phyloP scores from a whole-genome alignment of 495 filamentous ascomycete species.

The Parmelia sp. region DNA sequence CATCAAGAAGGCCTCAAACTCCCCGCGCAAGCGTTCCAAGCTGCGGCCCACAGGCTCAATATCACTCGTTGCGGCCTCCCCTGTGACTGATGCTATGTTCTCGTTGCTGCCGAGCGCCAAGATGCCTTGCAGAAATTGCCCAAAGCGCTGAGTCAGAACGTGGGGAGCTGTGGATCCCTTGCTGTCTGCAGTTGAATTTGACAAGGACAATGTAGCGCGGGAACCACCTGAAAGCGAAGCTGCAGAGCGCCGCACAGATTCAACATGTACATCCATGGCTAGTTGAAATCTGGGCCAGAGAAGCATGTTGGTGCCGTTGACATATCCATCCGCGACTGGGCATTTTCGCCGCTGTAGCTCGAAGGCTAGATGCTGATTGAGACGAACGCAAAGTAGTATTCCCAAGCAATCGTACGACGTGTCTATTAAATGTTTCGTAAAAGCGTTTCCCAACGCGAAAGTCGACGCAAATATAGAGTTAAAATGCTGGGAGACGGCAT shows the following conservation, averaged over 20 bases:
- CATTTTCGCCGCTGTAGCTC: slow-evolving; percentile 86
- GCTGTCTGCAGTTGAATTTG: slow-evolving; percentile 47
- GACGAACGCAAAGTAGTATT: slow-evolving; percentile 78
- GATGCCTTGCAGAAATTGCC: slow-evolving; percentile 79
- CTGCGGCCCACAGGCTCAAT: slow-evolving; percentile 86
- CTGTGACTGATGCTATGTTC: slow-evolving; percentile 5
- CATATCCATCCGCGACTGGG: slow-evolving; percentile 80
- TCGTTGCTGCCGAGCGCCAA: slow-evolving; percentile 68
- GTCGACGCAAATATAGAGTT: slow-evolving; percentile 77
- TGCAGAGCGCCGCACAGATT: slow-evolving; percentile 63
- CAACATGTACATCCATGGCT: slow-evolving; percentile 87
- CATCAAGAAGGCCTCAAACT: slow-evolving; percentile 70
- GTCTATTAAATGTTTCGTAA: slow-evolving; percentile 71
- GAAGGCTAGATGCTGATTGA: slow-evolving; percentile 90
- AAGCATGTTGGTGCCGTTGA: slow-evolving; percentile 91
- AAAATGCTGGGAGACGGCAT: slow-evolving; percentile 59
- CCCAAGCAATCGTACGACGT: slow-evolving; percentile 78
- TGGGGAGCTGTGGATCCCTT: slow-evolving; percentile 82
- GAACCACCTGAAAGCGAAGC: slow-evolving; percentile 38
- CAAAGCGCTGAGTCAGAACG: slow-evolving; percentile 85
- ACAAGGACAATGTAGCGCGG: slow-evolving; percentile 50
- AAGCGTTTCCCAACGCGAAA: slow-evolving; percentile 66
- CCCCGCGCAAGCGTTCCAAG: slow-evolving; percentile 63
- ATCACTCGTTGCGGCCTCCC: slow-evolving; percentile 55
- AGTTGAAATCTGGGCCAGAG: slow-evolving; percentile 94